Base-by-base conservation (phyloP, 306 rosid species). In the Trifolium pratense region DNA sequence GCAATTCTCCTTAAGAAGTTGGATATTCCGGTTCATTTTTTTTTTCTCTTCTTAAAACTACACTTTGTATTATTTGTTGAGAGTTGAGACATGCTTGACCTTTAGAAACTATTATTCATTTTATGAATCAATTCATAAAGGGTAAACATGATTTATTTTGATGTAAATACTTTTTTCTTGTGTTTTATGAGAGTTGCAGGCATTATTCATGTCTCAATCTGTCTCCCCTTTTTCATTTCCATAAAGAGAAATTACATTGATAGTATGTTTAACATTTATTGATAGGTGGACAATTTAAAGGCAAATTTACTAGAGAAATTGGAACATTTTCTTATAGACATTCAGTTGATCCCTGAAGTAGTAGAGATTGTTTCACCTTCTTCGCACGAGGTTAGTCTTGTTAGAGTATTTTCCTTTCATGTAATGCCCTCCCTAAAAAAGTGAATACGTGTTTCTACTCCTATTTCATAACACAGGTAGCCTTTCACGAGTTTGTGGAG, bases 1-100 rank as follows among this genome's bases (percentile, higher is more conserved):
- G 96, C 93, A 55, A 85, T 88, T 71, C 97, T 88, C 75, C 94
- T 91, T 76, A 91, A 91, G 88, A 88, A 82, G 79, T 81, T 94
- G 83, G 80, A 94, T 78, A 87, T 84, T 77, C 91, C 91, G 75
- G 97, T 94, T 70, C 56, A 87, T 81, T 68, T 1, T 45, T 68
- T 70, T 45, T n/a, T 43, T 53, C n/a, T 43, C 58, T 32, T 31
- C 16, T 51, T 39, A 42, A 13, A 72, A 9, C 6, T 10, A 2
- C 74, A 46, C 31, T 55, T 61, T 46, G 55, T 55, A 39, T 63
- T 13, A 14, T 13, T 37, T 70, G 43, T 48, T n/a, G 74, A 67
- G 70, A 48, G 20, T 29, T 68, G 39, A 36, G 46, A 49, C 11
- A 9, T 34, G n/a, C n/a, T n/a, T n/a, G n/a, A n/a, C n/a, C n/a